Evolutionary conservation across 441 rosid genomes (phyloP), one percentile per base, ranked within the genome.

Genomic region (Syzygium malaccense): DNA sequence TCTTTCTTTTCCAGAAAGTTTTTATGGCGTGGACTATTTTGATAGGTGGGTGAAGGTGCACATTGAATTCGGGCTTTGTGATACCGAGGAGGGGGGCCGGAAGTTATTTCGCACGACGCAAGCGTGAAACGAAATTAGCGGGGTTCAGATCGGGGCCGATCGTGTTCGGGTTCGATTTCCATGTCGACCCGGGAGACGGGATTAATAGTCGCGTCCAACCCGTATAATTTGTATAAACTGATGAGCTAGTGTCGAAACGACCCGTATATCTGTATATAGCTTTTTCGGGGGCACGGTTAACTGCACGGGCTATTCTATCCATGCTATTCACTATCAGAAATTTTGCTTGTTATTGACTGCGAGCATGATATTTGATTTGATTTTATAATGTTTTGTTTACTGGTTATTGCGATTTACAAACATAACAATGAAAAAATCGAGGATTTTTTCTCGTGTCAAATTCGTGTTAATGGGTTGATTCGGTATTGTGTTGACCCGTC

Each of bases 241-340:
- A 15, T 3, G 1, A 5, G 20, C 17, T 64, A 4, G 12, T 17
- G 2, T 30, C 8, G 75, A 15, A 20, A 30, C 0, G 23, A 30
- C 0, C n/a, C n/a, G n/a, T n/a, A n/a, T n/a, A n/a, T n/a, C 0
- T 2, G 1, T 32, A 15, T 30, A 8, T 1, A 0, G 2, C 33
- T 5, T 8, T 64, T 64, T 30, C n/a, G n/a, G 41, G 17, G 8
- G 20, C 23, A 4, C 48, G 9, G 32, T 32, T 64, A 15, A 11
- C 8, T 14, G 7, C 45, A 64, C 15, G 30, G 37, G 15, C 6
- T n/a, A n/a, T 30, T 15, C 23, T 8, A 30, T 30, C 41, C 17
- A 66, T 30, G 41, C 4, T 7, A n/a, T 0, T n/a, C 71, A n/a
- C 20, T 32, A 17, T 0, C 8, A 3, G 3, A 15, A 8, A 30